Percentiles rank a stretch among this genome's conserved stretches.
These are phyloP conservation scores for Pogostemon cablin DNA, from an alignment of 257 asterid species.

Conservation along the genomic window DNA sequence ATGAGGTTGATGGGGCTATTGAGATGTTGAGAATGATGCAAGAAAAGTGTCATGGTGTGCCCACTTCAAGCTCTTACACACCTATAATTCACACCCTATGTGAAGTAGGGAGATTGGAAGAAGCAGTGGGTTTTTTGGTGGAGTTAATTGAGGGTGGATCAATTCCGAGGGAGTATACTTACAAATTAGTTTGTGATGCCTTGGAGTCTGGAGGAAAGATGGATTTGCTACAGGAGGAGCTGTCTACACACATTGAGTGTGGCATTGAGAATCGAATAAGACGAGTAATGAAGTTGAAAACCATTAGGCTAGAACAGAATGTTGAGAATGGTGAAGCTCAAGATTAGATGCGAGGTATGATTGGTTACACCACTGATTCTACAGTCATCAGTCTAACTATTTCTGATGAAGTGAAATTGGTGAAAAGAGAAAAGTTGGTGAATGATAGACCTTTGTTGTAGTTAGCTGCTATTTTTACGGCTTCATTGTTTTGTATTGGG, in stretches of 20 bases:
- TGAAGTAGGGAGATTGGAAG: conserved; percentile 74
- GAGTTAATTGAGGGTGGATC: conserved; percentile 78
- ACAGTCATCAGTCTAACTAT: no score
- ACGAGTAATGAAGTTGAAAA: conserved; percentile 58
- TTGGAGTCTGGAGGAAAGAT: conserved; percentile 51
- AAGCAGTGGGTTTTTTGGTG: conserved; percentile 62
- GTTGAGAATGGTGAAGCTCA: neutral
- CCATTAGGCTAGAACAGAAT: conserved; percentile 38
- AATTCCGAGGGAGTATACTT: conserved; percentile 79
- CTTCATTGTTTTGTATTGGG: no score
- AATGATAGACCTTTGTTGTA: no score
- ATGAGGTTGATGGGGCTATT: conserved; percentile 81
- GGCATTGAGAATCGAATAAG: conserved; percentile 59
- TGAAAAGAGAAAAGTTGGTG: neutral
- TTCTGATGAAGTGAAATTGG: no score
- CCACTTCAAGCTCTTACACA: conserved; percentile 73
- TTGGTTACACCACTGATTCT: neutral
- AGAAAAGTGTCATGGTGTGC: conserved; percentile 62
- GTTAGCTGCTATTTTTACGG: no score
- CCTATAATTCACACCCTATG: conserved; percentile 77
- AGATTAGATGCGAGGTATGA: neutral
- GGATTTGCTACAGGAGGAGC: conserved; percentile 46
- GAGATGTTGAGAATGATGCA: conserved; percentile 83
- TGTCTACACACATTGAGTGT: conserved; percentile 50
- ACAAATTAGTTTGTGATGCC: conserved; percentile 53